These are phyloP conservation scores for Fusarium sp. DNA, from an alignment of 2,329 filamentous ascomycete genomes.

Conservation along the genomic window DNA sequence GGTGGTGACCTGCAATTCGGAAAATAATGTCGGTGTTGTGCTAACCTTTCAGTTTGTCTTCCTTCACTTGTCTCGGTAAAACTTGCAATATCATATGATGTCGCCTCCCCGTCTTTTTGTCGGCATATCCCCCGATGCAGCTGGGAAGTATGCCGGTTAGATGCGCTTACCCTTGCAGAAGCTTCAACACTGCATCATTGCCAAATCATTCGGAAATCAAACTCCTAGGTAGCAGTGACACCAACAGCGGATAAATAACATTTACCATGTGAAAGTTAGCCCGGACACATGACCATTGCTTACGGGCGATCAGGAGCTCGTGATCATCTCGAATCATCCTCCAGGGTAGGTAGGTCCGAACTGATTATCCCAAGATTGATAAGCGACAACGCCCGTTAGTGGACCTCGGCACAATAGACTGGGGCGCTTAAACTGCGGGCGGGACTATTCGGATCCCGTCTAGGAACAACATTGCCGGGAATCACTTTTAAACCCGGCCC, in stretches of 20 bases:
- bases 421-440: constrained; percentile 38
- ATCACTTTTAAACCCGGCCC: constrained; percentile 43
- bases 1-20: background rate
- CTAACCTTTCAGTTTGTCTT: too few species aligned
- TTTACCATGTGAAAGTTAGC: background rate
- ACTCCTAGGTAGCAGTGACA: background rate
- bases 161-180: background rate
- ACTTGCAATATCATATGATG: too few species aligned
- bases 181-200: background rate
- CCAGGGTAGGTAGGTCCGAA: constrained; percentile 31
- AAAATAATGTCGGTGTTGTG: too few species aligned
- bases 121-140: background rate
- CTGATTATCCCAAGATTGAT: constrained; percentile 11
- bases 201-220: background rate
- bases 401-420: constrained; percentile 17
- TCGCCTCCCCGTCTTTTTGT: background rate
- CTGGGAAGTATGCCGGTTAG: background rate
- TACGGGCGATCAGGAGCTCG: background rate
- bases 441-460: constrained; percentile 32
- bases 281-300: constrained; percentile 8
- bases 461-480: constrained; percentile 28
- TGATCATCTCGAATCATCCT: constrained; percentile 16
- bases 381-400: constrained; percentile 29
- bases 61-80: too few species aligned
- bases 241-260: background rate